These are phyloP conservation scores for Colletotrichum sp. DNA, from an alignment of 2,329 filamentous ascomycete genomes.

Conservation along the genomic window DNA sequence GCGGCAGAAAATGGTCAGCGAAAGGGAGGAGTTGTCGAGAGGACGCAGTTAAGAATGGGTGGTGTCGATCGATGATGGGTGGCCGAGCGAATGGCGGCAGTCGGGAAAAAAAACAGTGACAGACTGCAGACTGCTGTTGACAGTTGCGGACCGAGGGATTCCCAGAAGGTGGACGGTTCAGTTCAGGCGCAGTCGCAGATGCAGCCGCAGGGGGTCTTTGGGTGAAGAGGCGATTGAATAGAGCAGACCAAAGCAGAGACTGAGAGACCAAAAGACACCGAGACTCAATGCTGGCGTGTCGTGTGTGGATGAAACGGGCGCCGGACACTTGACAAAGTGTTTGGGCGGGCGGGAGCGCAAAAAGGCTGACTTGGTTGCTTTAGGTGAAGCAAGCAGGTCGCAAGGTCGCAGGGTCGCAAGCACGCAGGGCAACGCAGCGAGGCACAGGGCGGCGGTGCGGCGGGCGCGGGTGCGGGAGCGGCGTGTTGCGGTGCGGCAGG, in stretches of 20 bases:
- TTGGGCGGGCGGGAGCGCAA: background rate
- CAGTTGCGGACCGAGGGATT: background rate
- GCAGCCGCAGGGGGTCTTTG: background rate
- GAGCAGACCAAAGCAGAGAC: background rate
- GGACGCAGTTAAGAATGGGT: background rate
- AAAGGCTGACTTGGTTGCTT: background rate
- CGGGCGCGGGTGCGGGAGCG: background rate
- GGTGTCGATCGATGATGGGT: background rate
- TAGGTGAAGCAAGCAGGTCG: background rate
- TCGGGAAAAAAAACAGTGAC: background rate
- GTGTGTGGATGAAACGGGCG: constrained; percentile 16
- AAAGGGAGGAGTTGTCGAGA: background rate
- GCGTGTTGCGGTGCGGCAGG: background rate
- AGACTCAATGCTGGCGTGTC: constrained; percentile 1
- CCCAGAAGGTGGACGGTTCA: background rate
- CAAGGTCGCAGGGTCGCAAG: background rate
- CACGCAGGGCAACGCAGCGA: background rate
- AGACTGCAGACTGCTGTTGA: background rate
- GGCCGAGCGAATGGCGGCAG: background rate
- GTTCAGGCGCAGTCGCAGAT: background rate
- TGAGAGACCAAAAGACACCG: background rate
- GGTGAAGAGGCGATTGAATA: background rate
- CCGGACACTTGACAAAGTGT: background rate
- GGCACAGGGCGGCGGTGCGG: background rate
- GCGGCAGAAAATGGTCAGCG: background rate